A percentile compares a stretch with the other conserved stretches of the same genome.
These are phyloP conservation scores for Lyophyllum atratum DNA, from an alignment of 768 basidiomycete genomes.

Conservation along the genomic window DNA sequence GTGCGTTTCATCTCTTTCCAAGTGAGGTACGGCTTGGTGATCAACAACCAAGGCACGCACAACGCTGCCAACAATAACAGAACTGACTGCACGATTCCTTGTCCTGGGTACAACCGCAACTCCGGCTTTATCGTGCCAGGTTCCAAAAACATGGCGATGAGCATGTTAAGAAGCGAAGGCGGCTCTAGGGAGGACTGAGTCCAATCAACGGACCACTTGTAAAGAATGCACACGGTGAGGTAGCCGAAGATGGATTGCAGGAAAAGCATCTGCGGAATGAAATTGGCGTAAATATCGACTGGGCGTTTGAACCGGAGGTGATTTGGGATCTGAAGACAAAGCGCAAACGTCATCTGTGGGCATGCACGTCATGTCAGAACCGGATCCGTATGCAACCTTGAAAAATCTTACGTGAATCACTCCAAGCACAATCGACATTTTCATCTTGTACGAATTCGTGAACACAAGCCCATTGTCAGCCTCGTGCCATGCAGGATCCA, in stretches of 20 bases:
- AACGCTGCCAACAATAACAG: constrained; percentile 76
- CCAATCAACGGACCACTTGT: constrained; percentile 99
- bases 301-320: constrained; percentile 90
- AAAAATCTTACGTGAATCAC: constrained; percentile 81
- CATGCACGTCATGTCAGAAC: constrained; percentile 10
- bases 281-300: constrained; percentile 89
- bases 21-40: constrained; percentile 87
- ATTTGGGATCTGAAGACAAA: constrained; percentile 95
- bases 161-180: constrained; percentile 92
- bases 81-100: constrained; percentile 79
- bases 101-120: constrained; percentile 82
- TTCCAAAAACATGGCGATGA: constrained; percentile 94
- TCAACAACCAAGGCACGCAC: constrained; percentile 95
- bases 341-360: constrained; percentile 93
- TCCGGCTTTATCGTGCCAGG: constrained; percentile 77
- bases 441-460: constrained; percentile 99
- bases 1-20: constrained; percentile 90
- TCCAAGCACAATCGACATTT: constrained; percentile 96
- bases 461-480: constrained; percentile 91
- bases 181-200: constrained; percentile 63
- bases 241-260: constrained; percentile 98
- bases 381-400: background rate
- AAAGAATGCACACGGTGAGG: constrained; percentile 88
- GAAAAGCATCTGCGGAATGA: constrained; percentile 97
- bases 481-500: constrained; percentile 96